Percentiles rank a stretch among this genome's conserved stretches.
Evolutionary conservation across 2,329 filamentous ascomycete genomes (phyloP).

Genomic region (Trichoderma atroviride): DNA sequence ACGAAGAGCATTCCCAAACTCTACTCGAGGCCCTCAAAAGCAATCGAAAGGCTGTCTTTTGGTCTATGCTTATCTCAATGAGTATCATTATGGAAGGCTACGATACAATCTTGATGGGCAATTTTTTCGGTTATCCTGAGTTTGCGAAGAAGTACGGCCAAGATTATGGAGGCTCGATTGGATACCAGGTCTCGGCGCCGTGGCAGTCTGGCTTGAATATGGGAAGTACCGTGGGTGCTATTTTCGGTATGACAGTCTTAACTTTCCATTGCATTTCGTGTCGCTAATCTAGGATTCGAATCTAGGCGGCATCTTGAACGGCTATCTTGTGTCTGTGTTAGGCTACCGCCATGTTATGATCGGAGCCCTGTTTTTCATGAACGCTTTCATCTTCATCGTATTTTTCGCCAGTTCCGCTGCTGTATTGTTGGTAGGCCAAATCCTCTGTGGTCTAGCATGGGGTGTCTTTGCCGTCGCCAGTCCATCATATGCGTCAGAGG

Average conservation of each 20-base stretch:
- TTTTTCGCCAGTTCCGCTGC: slow-evolving; percentile 48
- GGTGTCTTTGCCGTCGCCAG: slow-evolving; percentile 49
- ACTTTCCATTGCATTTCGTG: slow-evolving; percentile 28
- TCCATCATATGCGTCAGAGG: slow-evolving; percentile 53
- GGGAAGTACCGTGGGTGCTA: slow-evolving; percentile 48
- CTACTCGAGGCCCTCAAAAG: slow-evolving; percentile 30
- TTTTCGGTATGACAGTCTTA: slow-evolving; percentile 43
- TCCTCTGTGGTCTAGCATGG: slow-evolving; percentile 52
- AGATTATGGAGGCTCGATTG: slow-evolving; percentile 16
- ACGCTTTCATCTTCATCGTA: slow-evolving; percentile 49
- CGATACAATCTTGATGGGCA: slow-evolving; percentile 41
- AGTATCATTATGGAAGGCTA: slow-evolving; percentile 50
- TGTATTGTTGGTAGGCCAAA: slow-evolving; percentile 46
- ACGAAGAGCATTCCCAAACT: slow-evolving; percentile 22
- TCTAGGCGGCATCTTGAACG: slow-evolving; percentile 19
- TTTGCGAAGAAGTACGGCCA: slow-evolving; percentile 22
- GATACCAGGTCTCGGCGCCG: slow-evolving; percentile 46
- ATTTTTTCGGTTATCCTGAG: slow-evolving; percentile 42
- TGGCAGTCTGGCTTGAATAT: slow-evolving; percentile 57
- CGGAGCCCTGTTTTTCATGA: slow-evolving; percentile 34
- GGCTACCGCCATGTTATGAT: slow-evolving; percentile 51
- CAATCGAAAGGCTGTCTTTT: slow-evolving; percentile 43
- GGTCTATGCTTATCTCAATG: slow-evolving; percentile 42
- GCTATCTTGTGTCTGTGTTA: slow-evolving; percentile 32
- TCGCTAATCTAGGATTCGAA: slow-evolving; percentile 34